These are phyloP conservation scores for Paecilomyces sp. DNA, from an alignment of 2,329 filamentous ascomycete species.

Conservation along the genomic window DNA sequence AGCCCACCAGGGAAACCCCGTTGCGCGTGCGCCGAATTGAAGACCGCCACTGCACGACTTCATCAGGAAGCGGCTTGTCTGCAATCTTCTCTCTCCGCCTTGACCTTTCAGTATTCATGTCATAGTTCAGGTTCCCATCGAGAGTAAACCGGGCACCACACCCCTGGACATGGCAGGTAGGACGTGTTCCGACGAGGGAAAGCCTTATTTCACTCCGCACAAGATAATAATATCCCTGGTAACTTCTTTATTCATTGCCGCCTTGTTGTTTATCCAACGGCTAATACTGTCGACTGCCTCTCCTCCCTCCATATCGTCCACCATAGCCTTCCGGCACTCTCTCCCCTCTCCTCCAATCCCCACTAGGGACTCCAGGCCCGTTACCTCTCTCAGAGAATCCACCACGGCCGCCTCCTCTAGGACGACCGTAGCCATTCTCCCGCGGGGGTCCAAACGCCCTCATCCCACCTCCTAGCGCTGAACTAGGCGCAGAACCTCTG, in stretches of 20 bases:
- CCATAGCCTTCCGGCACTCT: slow-evolving; percentile 34
- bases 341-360: slow-evolving; percentile 45
- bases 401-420: slow-evolving; percentile 32
- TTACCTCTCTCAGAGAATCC: slow-evolving; percentile 28
- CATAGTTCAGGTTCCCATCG: background rate
- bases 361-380: slow-evolving; percentile 33
- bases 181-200: background rate
- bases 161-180: background rate
- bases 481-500: slow-evolving; percentile 35
- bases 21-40: background rate
- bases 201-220: background rate
- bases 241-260: slow-evolving; percentile 6
- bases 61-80: background rate
- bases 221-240: background rate
- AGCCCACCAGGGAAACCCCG: background rate
- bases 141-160: background rate
- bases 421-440: slow-evolving; percentile 40
- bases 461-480: slow-evolving; percentile 34
- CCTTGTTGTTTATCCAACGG: background rate
- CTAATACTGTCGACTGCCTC: slow-evolving; percentile 34
- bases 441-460: slow-evolving; percentile 29
- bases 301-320: slow-evolving; percentile 32
- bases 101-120: background rate
- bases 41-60: background rate
- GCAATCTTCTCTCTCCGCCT: background rate